Evolutionary conservation across 495 filamentous ascomycete genomes (phyloP).

Genomic region (Sordaria brevicollis): DNA sequence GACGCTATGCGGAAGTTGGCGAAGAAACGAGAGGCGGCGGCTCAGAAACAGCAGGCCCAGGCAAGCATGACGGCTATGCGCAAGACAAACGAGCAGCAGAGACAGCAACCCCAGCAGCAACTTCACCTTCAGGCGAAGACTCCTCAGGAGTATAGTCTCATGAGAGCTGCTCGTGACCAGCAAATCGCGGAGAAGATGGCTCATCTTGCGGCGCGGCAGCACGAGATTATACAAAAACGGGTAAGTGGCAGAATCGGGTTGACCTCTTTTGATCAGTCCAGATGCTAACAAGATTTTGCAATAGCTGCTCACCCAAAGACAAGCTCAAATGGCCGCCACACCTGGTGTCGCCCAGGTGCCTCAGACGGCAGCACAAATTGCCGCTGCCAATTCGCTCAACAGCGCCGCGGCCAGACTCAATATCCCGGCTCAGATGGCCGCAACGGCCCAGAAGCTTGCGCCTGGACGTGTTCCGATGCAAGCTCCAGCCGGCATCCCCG

Average conservation of each 20-base stretch:
- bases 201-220: slow-evolving; percentile 52
- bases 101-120: slow-evolving; percentile 45
- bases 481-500: slow-evolving; percentile 27
- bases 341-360: slow-evolving; percentile 23
- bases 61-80: slow-evolving; percentile 58
- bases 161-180: slow-evolving; percentile 77
- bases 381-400: slow-evolving; percentile 28
- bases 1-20: slow-evolving; percentile 93
- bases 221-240: slow-evolving; percentile 38
- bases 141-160: slow-evolving; percentile 77
- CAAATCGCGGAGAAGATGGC: slow-evolving; percentile 66
- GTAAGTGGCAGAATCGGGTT: slow-evolving; percentile 31
- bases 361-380: slow-evolving; percentile 27
- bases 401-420: slow-evolving; percentile 22
- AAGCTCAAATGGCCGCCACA: slow-evolving; percentile 29
- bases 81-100: slow-evolving; percentile 58
- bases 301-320: slow-evolving; percentile 15
- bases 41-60: slow-evolving; percentile 78
- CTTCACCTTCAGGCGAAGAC: slow-evolving; percentile 47
- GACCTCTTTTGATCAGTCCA: not conserved
- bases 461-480: slow-evolving; percentile 32
- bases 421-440: slow-evolving; percentile 25
- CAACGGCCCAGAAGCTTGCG: slow-evolving; percentile 21
- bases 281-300: slow-evolving; percentile 14
- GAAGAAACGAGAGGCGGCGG: slow-evolving; percentile 77